Evolutionary conservation across 495 filamentous ascomycete species (phyloP).

Genomic region (Chaetomium fimeti): DNA sequence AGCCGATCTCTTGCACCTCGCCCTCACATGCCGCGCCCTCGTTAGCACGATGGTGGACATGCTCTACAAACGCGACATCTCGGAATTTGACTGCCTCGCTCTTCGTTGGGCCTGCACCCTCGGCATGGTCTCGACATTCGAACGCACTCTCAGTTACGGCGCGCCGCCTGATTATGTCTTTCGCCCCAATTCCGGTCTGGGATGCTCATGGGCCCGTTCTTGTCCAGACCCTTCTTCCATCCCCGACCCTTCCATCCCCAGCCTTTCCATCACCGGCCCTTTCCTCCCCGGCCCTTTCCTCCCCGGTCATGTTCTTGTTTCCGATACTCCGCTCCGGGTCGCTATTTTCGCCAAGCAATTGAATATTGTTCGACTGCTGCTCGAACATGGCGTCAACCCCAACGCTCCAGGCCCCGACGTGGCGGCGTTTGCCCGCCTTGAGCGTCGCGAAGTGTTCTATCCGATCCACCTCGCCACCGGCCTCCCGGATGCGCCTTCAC

Average conservation of each 20-base stretch:
- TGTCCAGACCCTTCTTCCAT: no score
- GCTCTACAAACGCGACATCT: conserved; percentile 24
- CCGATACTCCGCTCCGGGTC: conserved; percentile 17
- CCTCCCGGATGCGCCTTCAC: conserved; percentile 7
- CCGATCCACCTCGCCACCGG: background rate
- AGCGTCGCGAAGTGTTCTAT: background rate
- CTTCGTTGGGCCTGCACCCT: conserved; percentile 28
- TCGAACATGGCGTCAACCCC: conserved; percentile 15
- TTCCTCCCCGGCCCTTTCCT: background rate
- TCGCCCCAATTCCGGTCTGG: background rate
- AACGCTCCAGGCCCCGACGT: background rate
- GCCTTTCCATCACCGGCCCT: background rate
- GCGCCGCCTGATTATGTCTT: conserved; percentile 18
- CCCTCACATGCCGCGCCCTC: conserved; percentile 20
- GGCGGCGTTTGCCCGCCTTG: no score
- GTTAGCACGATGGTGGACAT: background rate
- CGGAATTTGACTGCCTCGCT: conserved; percentile 24
- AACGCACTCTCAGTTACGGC: conserved; percentile 21
- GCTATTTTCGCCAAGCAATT: conserved; percentile 19
- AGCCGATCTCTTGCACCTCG: conserved; percentile 24
- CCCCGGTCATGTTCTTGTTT: background rate
- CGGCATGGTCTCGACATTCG: conserved; percentile 16
- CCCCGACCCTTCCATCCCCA: no score
- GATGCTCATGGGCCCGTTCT: conserved; percentile 21
- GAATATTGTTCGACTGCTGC: conserved; percentile 18